Evolutionary conservation across 768 basidiomycete genomes (phyloP), one percentile per base, ranked within the genome.

Genomic region (Mycena latifolia): DNA sequence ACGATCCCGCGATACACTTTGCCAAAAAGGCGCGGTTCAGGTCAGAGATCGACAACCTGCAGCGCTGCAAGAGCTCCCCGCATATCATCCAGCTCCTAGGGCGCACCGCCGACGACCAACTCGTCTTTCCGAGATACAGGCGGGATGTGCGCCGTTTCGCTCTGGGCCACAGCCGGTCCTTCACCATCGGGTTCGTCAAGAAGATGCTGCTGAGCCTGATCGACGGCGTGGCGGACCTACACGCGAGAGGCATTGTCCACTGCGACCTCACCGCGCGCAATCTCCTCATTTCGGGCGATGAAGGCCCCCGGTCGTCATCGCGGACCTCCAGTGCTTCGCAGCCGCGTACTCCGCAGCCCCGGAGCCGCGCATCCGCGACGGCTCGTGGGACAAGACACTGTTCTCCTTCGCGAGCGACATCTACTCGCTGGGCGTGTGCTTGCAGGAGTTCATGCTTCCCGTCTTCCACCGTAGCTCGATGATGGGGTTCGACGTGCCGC

Each of bases 401-500:
- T 37, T 53, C 33, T 53, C 52, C 4, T 37, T 37, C 33, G 20
- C 31, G 33, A 53, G 52, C 52, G 35, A 53, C 24, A 37, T 53
- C 15, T 37, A 53, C 15, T 29, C 52, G 31, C 33, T 53, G 35
- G 52, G 35, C n/a, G 33, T 37, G 5, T 53, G 52, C 33, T 27
- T 53, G 18, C 33, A 27, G 15, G 52, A 53, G 33, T 53, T 53
- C 22, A 53, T 35, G 6, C 51, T 52, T n/a, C n/a, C n/a, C n/a
- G n/a, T n/a, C n/a, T n/a, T 22, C 50, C 50, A 52, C 14, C 50
- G 50, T 7, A 52, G 50, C 50, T 15, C 5, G 5, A 29, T 52
- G 29, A 52, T 52, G 28, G 50, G 50, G 7, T 52, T 52, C 50
- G 50, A 52, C 29, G 52, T 53, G 52, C 52, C 33, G 5, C 15